Evolutionary conservation across 768 basidiomycete genomes (phyloP), one percentile per base, ranked within the genome.

Genomic region (Naganishia vaughanmartiniae): DNA sequence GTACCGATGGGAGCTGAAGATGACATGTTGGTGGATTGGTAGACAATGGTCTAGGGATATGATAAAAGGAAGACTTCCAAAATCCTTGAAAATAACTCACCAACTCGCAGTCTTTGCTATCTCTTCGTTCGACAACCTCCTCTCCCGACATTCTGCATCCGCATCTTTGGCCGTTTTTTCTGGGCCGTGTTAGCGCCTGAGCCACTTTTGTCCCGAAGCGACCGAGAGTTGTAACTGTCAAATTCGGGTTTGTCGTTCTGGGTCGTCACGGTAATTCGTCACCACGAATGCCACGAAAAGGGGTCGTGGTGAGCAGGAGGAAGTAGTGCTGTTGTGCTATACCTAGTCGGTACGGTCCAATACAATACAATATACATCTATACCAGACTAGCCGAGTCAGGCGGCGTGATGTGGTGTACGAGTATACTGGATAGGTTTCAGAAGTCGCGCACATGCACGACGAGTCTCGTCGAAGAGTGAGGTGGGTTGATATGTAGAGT

Each of bases 1-100:
- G 2, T 39, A 69, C 67, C 68, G 56, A 69, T 69, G 31, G 68
- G 68, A 34, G 68, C 68, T 69, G 58, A 14, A 60, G 68, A 58
- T 0, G 57, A 48, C 56, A 69, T 69, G 19, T 26, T 42, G 36
- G 42, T 33, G 30, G 66, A 28, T 45, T 42, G 42, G 17, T 42
- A 42, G 42, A 42, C 42, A 7, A 42, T n/a, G 10, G 42, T 42
- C 42, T 42, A 42, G 42, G 10, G 42, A 15, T 42, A 42, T 42
- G 42, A 42, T 7, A 15, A 51, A 51, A 21, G 48, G n/a, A 51
- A 51, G 7, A 4, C 46, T 51, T 3, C 6, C 7, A 7, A 9
- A 24, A 4, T n/a, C 24, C 6, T 21, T 26, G 48, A 51, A 51
- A 9, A 21, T 17, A 9, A 30, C n/a, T 33, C 15, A 1, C 31